These are phyloP conservation scores for Acanthamoeba healyi DNA, from an alignment of 208 protist species.

Conservation along the genomic window DNA sequence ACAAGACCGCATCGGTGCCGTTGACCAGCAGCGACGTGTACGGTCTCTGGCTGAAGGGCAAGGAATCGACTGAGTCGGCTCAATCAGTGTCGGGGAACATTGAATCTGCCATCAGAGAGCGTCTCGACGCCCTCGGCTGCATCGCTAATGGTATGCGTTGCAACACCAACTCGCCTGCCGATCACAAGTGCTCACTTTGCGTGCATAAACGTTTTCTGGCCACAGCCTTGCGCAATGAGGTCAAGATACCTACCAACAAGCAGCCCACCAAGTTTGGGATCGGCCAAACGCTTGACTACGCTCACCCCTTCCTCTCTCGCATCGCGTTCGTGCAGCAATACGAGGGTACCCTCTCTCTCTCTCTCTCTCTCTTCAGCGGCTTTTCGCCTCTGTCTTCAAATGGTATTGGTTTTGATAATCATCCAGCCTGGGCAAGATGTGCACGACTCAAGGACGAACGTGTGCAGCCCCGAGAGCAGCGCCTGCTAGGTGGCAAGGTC, in stretches of 20 bases:
- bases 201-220: too few species aligned
- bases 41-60: neutral
- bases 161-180: too few species aligned
- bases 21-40: neutral
- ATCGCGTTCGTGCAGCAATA: neutral
- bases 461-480: neutral
- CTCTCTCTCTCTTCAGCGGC: neutral
- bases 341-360: neutral
- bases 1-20: neutral
- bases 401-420: too few species aligned
- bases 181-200: too few species aligned
- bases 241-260: neutral
- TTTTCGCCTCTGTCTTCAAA: neutral
- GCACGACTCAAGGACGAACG: slow-evolving; percentile 8
- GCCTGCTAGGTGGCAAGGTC: neutral
- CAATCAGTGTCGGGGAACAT: neutral
- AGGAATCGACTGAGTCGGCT: neutral
- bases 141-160: neutral
- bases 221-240: neutral
- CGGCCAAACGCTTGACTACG: slow-evolving; percentile 20
- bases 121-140: neutral
- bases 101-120: neutral
- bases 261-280: neutral
- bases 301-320: neutral
- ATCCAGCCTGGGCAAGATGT: neutral